Base-by-base conservation (phyloP, 2,329 filamentous ascomycete genomes). In the Neophaeococcomyces aloes region DNA sequence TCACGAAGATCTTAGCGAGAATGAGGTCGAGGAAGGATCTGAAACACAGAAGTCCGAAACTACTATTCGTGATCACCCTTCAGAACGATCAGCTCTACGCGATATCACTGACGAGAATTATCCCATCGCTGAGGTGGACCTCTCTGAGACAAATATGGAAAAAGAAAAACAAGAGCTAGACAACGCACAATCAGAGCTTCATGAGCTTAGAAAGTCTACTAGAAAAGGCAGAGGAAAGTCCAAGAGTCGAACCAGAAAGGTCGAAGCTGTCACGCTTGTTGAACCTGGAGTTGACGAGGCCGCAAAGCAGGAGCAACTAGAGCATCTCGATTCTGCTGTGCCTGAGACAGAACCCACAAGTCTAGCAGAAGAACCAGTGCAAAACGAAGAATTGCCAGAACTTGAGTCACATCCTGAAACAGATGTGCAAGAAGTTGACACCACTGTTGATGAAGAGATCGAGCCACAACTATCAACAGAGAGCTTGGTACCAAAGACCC, bases 21-120 rank as follows among this genome's bases (percentile, higher is more conserved):
- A 19, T 7, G n/a, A 42, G 32, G 38, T 14, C 29, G 33, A 38
- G 13, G 25, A 25, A 8, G 14, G 25, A 21, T 35, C 32, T 31
- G 31, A 38, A 30, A 42, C 31, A 38, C 21, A 44, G 7, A 29
- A 44, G 15, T 21, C 29, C 8, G 23, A 33, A 25, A 36, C 48
- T 32, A n/a, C 23, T 27, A 10, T 10, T 13, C 39, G 38, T 34
- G 17, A 44, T 32, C 39, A 45, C 34, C 29, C 37, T 27, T 23
- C 29, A 29, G 36, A 19, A 34, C 47, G 51, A 36, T 42, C 42
- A 29, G 51, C 42, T 10, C 38, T 55, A 29, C 50, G 50, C 30
- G 53, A 55, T 25, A 55, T 55, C 36, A 55, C 53, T 15, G 32
- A 47, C 31, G 49, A 51, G 17, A 53, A 52, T 27, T 39, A 48